Evolutionary conservation across 345 rosid species (phyloP).

Genomic region (Cardamine occulta): DNA sequence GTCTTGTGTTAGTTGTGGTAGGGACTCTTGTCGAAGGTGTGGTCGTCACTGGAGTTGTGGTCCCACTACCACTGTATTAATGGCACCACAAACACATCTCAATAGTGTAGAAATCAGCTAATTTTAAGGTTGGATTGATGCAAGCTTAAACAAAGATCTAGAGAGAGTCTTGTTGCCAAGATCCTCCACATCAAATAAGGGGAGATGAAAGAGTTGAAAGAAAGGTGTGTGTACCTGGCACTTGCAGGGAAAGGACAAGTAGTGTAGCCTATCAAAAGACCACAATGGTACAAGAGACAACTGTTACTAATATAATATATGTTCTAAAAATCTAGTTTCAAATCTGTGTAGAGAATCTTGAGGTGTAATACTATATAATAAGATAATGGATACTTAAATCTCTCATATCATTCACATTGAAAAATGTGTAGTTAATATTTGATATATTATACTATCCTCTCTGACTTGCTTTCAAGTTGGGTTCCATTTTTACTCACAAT

Average conservation of each 20-base stretch:
- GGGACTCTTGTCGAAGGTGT: constrained; percentile 47
- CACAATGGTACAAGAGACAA: constrained; percentile 31
- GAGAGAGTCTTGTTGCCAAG: background rate
- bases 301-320: constrained; percentile 18
- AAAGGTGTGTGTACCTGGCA: constrained; percentile 34
- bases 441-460: constrained; percentile 4
- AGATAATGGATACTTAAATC: constrained; percentile 7
- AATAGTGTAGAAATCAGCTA: background rate
- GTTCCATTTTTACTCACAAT: constrained; percentile 11
- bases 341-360: constrained; percentile 32
- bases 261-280: constrained; percentile 40
- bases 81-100: constrained; percentile 3
- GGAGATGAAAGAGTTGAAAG: background rate
- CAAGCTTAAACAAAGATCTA: background rate
- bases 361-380: constrained; percentile 11
- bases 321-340: background rate
- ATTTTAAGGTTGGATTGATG: background rate
- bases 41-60: constrained; percentile 45
- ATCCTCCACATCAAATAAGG: background rate
- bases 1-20: constrained; percentile 45
- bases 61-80: constrained; percentile 39
- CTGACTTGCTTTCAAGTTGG: constrained; percentile 30
- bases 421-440: constrained; percentile 28
- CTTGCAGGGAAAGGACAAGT: constrained; percentile 45
- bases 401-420: constrained; percentile 33